Conservation (phyloP, 106 monocot species). For the Platanthera zijinensis region DNA sequence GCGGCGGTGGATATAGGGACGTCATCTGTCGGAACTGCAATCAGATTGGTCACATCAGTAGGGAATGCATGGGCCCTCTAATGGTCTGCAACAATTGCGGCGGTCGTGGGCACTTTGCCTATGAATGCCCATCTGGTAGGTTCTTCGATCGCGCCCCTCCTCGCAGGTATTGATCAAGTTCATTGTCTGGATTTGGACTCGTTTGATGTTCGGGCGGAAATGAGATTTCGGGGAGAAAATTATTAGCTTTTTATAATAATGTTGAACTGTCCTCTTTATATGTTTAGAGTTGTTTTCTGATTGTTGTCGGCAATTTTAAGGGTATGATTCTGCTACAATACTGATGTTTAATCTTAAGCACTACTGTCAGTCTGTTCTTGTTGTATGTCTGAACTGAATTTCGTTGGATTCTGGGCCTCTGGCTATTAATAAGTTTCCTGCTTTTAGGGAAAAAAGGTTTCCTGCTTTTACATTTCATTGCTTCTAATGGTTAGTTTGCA, state of each 20-base stretch:
- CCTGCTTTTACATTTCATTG: not conserved
- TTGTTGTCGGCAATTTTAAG: not conserved
- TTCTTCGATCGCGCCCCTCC: constrained; percentile 31
- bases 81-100: constrained; percentile 69
- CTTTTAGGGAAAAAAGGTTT: not conserved
- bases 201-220: not conserved
- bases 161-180: constrained; percentile 4
- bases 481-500: not conserved
- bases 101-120: constrained; percentile 58
- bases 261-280: not conserved
- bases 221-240: not conserved
- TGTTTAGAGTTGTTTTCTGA: not conserved
- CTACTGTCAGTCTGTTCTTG: not conserved
- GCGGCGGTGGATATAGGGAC: constrained; percentile 27
- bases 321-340: not conserved
- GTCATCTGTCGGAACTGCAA: constrained; percentile 39
- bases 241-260: too few species aligned
- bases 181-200: not conserved
- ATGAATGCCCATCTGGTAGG: constrained; percentile 63
- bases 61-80: constrained; percentile 45
- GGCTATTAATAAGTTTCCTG: not conserved
- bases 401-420: not conserved
- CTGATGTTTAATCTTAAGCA: too few species aligned
- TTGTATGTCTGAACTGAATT: not conserved
- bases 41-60: constrained; percentile 46